Base-by-base conservation (phyloP, 139 green algal genomes). In the Coccomyxa sp. region DNA sequence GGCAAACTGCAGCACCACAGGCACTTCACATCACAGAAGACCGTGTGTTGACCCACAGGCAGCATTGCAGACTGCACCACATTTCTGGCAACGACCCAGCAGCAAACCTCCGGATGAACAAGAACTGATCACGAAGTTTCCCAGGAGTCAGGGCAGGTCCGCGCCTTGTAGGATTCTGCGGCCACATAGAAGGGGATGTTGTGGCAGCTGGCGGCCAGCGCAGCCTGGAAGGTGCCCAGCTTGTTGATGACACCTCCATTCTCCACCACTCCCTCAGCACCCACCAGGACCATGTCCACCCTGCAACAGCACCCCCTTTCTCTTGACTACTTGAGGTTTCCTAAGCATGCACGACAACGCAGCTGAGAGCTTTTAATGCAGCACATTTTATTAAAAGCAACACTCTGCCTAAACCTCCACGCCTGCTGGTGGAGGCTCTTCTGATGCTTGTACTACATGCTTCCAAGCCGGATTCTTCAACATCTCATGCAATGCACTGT, bases 231-330 rank as follows among this genome's bases (percentile, higher is more conserved):
- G 11, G 90, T 92, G 63, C 93, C 93, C 67, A 99, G 90, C 89
- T 98, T 98, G 92, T 98, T 99, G 87, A 99, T 95, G 30, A 99
- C 86, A 25, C 96, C 96, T 17, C 96, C 96, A 76, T 94, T 98
- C 88, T 99, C 96, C 77, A 97, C 96, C 76, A 99, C 95, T 4
- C 91, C 96, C 85, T 98, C 96, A 0, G 96, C 96, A n/a, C 96
- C 96, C 60, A 97, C 88, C 66, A 99, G 87, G 79, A 98, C 95
- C 84, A 98, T 91, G 87, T 98, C 92, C 45, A 96, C 90, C 60
- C 91, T 93, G 90, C 84, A 84, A 58, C 31, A 28, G 14, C 23
- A 10, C 14, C 21, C 25, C 14, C 71, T 28, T 21, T 9, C 63
- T 71, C 21, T 71, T 1, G 18, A 71, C 9, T 3, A 51, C 38